Base-by-base conservation (phyloP, 768 basidiomycete species). In the Mycena filopes region DNA sequence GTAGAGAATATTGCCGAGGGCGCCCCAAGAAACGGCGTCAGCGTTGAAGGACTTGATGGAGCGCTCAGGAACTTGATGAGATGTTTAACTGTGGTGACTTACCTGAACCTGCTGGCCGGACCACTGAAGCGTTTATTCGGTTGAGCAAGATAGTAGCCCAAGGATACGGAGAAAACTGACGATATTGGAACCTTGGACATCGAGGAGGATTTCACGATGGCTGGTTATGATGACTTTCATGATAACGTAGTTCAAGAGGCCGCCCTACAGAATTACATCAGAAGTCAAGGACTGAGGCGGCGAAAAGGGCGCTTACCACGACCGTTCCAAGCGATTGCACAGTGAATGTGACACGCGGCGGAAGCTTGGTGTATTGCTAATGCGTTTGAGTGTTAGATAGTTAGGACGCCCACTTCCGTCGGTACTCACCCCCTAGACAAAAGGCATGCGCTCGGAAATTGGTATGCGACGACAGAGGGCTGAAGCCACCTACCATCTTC, bases 121-220 rank as follows among this genome's bases (percentile, higher is more conserved):
- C 80, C 80, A 68, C 64, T 65, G 40, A 13, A 7, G 6, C 38
- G 26, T 13, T 33, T n/a, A n/a, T 15, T 6, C n/a, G 9, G 31
- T 41, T 47, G 20, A n/a, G n/a, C 31, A 36, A 18, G 45, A 21
- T 25, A 4, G 40, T n/a, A n/a, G n/a, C n/a, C n/a, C n/a, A n/a
- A 38, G 11, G 13, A 31, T 11, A 26, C 36, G 13, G 18, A 4
- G 31, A 48, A 18, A 46, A 26, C 38, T 38, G 21, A 65, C 79
- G 83, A 86, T 80, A 66, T 86, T 84, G 4, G 88, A 86, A 36
- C 87, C 87, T 66, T 89, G 78, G 0, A 86, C 81, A 6, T 82
- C 84, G 25, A 88, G 77, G 4, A 90, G 74, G 28, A 86, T 83
- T 0, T 82, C 80, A 0, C 81, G 78, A 45, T 88, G 84, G 41